Evolutionary conservation across 2,329 filamentous ascomycete species (phyloP), one percentile per base, ranked within the genome.

Genomic region (Calonectria pteridis): DNA sequence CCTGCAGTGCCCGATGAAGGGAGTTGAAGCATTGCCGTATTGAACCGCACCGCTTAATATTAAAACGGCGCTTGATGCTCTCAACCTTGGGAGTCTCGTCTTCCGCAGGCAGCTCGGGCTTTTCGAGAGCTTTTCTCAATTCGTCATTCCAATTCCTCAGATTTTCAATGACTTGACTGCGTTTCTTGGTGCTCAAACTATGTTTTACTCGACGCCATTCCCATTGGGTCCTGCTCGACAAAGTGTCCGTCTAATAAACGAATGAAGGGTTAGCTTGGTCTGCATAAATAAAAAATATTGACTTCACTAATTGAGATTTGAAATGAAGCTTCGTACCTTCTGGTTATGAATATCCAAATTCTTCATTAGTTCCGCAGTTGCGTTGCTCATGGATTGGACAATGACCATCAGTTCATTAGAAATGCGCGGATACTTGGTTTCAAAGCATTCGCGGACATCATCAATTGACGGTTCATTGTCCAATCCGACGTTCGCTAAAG

Each of bases 161-260:
- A 14, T 72, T 64, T 49, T 67, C 53, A 26, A 72, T 58, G 33
- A 67, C 20, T 20, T 50, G 31, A n/a, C 49, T 40, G 4, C 50
- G 14, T 28, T 67, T 67, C 16, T 67, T 66, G 13, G 50, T 26
- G 23, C 40, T 31, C 40, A 72, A 67, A 3, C 37, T 49, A 23
- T 50, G 69, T 43, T 67, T 72, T 18, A 67, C 69, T 23, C 63
- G 63, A 1, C 69, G 33, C 69, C 69, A 72, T 53, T 72, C 69
- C 69, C 69, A 72, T 18, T 37, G 37, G 1, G 51, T 43, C 31
- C 29, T 55, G n/a, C 55, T 49, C 9, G 63, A 43, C 3, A 50
- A 23, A 23, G 14, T 26, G 43, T 31, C 18, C 7, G 28, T 9
- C 62, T 49, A 33, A 10, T 26, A 7, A 11, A 18, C 29, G 26